These are phyloP conservation scores for Sugiyamaella japonica DNA, from an alignment of 1,139 yeast genomes.

Conservation along the genomic window DNA sequence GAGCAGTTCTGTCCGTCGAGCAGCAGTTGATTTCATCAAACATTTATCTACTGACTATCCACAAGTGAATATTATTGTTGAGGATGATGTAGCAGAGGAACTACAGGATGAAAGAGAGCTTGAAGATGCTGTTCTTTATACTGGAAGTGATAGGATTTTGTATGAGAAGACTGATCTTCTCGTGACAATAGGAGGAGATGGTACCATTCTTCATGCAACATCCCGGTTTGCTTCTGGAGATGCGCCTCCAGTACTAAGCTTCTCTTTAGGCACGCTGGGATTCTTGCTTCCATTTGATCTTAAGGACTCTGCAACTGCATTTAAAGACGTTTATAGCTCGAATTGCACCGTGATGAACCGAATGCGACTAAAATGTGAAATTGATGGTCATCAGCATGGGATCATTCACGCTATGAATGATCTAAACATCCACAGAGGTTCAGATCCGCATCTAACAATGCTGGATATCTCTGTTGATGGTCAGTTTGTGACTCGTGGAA, in stretches of 20 bases:
- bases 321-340: conserved; percentile 63
- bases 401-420: conserved; percentile 82
- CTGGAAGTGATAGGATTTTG: conserved; percentile 58
- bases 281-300: conserved; percentile 83
- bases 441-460: conserved; percentile 80
- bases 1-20: conserved; percentile 62
- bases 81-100: conserved; percentile 74
- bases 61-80: conserved; percentile 71
- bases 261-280: conserved; percentile 90
- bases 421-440: conserved; percentile 82
- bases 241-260: conserved; percentile 80
- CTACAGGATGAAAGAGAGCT: conserved; percentile 47
- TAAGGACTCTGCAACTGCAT: conserved; percentile 58
- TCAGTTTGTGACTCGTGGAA: conserved; percentile 80
- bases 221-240: conserved; percentile 58
- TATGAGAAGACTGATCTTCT: conserved; percentile 61
- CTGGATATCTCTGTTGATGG: conserved; percentile 81
- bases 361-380: conserved; percentile 73
- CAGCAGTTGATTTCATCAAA: conserved; percentile 64
- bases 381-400: conserved; percentile 15
- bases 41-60: conserved; percentile 61
- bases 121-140: conserved; percentile 27
- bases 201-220: conserved; percentile 78
- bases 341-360: conserved; percentile 73
- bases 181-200: conserved; percentile 93